phyloP scores from a whole-genome alignment of 2,329 filamentous ascomycete species.

The Dactylellina cionopaga region DNA sequence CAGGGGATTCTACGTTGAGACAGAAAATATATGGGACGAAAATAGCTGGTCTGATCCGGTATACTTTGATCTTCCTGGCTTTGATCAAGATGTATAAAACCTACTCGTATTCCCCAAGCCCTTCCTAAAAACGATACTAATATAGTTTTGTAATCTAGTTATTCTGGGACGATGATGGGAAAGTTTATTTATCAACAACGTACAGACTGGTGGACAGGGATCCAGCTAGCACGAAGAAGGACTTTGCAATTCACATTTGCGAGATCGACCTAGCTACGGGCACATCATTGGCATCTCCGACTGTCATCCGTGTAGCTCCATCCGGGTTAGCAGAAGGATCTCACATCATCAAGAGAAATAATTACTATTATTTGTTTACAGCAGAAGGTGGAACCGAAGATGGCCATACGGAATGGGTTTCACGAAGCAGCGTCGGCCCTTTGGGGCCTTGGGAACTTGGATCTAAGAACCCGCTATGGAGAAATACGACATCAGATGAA shows the following conservation, averaged over 20 bases:
- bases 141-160: conserved; percentile 58
- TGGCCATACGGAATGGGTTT: conserved; percentile 70
- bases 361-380: conserved; percentile 70
- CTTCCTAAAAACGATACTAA: conserved; percentile 3
- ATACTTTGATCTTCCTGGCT: conserved; percentile 65
- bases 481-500: conserved; percentile 53
- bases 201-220: conserved; percentile 59
- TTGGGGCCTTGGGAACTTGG: conserved; percentile 63
- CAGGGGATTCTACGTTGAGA: conserved; percentile 68
- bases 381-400: conserved; percentile 72
- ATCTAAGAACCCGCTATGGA: conserved; percentile 67
- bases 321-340: conserved; percentile 67
- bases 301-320: conserved; percentile 57
- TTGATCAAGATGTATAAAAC: conserved; percentile 59
- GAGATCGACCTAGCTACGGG: conserved; percentile 63
- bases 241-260: conserved; percentile 65
- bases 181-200: conserved; percentile 65
- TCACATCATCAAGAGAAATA: conserved; percentile 69
- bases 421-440: conserved; percentile 63
- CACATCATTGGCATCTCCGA: conserved; percentile 61
- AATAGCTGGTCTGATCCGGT: conserved; percentile 67
- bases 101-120: conserved; percentile 5
- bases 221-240: conserved; percentile 43
- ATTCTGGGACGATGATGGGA: conserved; percentile 64
- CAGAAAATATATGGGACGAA: conserved; percentile 66